These are phyloP conservation scores for Trichoderma aggressivum DNA, from an alignment of 2,329 filamentous ascomycete species.

Conservation along the genomic window DNA sequence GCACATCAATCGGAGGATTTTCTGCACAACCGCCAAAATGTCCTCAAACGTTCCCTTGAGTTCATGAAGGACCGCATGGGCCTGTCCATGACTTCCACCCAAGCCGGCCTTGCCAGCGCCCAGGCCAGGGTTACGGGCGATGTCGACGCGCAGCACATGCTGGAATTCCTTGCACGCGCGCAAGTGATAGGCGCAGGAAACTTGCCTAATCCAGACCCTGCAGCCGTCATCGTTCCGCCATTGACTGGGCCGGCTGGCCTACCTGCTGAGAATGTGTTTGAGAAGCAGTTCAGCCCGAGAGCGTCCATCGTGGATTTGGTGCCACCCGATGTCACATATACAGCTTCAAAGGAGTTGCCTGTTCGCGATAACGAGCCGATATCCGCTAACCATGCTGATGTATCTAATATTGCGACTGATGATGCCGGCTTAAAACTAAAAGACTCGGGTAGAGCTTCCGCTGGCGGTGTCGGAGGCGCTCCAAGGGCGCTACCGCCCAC, in stretches of 20 bases:
- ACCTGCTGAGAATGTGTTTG: conserved; percentile 77
- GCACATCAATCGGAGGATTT: conserved; percentile 92
- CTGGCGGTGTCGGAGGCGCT: conserved; percentile 54
- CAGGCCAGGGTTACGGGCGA: conserved; percentile 82
- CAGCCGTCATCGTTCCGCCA: conserved; percentile 50
- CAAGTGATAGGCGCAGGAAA: conserved; percentile 72
- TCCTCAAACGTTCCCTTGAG: conserved; percentile 88
- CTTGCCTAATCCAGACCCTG: conserved; percentile 47
- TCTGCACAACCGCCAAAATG: conserved; percentile 86
- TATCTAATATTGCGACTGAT: conserved; percentile 23
- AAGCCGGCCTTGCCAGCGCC: conserved; percentile 74
- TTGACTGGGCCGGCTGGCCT: conserved; percentile 76
- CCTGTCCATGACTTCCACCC: conserved; percentile 64
- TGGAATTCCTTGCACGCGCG: conserved; percentile 80
- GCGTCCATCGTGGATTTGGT: conserved; percentile 50
- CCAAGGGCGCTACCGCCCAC: conserved; percentile 51
- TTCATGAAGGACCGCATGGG: conserved; percentile 93
- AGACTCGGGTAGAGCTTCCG: conserved; percentile 52
- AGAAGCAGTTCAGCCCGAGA: conserved; percentile 67
- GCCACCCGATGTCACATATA: conserved; percentile 35
- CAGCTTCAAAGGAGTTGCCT: conserved; percentile 27
- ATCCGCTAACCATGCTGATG: conserved; percentile 20
- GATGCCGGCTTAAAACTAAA: conserved; percentile 45
- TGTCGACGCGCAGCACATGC: conserved; percentile 82
- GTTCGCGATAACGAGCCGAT: conserved; percentile 18